Evolutionary conservation across 2,329 filamentous ascomycete species (phyloP).

Genomic region (Pezicula neosporulosa): DNA sequence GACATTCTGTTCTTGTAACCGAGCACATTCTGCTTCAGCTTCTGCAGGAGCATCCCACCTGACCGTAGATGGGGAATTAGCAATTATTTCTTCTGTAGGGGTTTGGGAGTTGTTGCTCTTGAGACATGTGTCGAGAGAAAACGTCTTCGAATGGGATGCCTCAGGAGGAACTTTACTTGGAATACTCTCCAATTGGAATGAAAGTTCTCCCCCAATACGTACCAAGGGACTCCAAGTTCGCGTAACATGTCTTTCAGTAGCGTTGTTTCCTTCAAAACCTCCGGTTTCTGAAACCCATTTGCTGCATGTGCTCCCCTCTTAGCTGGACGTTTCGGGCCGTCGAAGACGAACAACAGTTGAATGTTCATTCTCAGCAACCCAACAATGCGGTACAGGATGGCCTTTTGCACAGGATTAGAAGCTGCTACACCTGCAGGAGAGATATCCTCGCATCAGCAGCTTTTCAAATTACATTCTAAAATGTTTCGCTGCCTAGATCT

Average conservation of each 20-base stretch:
- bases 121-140: too few species aligned
- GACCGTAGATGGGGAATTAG: too few species aligned
- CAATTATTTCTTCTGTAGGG: too few species aligned
- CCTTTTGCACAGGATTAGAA: constrained; percentile 5
- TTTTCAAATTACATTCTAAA: too few species aligned
- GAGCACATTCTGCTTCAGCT: constrained; percentile 89
- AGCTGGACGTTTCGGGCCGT: constrained; percentile 78
- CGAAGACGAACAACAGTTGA: constrained; percentile 81
- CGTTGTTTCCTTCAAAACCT: constrained; percentile 7
- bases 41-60: constrained; percentile 91
- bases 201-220: too few species aligned
- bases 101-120: too few species aligned
- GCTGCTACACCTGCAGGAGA: constrained; percentile 36
- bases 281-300: constrained; percentile 2
- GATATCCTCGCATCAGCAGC: neutral
- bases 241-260: constrained; percentile 17
- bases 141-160: too few species aligned
- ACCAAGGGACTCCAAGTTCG: constrained; percentile 70
- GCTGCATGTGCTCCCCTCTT: constrained; percentile 58
- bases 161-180: too few species aligned
- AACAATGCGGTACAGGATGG: constrained; percentile 77
- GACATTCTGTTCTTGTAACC: constrained; percentile 72
- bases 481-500: neutral
- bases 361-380: constrained; percentile 70
- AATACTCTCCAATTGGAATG: too few species aligned